Evolutionary conservation across 164 flowering plant genomes (phyloP).

Genomic region (Chimonanthus praecox): DNA sequence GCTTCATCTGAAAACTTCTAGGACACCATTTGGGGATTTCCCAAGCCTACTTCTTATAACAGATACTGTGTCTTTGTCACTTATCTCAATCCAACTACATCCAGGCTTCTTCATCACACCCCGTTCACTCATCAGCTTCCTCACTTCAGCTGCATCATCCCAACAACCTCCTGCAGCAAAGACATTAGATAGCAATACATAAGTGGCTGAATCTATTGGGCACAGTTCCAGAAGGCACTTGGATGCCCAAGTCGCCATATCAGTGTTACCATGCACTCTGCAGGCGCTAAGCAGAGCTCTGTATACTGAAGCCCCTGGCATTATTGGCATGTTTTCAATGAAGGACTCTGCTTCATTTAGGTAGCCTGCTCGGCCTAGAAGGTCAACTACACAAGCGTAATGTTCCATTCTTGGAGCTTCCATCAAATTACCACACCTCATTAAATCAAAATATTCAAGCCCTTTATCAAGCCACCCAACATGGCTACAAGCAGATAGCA

Average conservation of each 20-base stretch:
- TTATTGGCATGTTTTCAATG: constrained; percentile 30
- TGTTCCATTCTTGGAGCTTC: constrained; percentile 36
- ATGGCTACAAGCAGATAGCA: constrained; percentile 54
- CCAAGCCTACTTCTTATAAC: constrained; percentile 49
- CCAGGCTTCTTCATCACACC: constrained; percentile 45
- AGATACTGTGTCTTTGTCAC: constrained; percentile 24
- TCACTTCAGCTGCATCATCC: constrained; percentile 36
- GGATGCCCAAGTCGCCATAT: constrained; percentile 35
- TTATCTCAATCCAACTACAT: constrained; percentile 36
- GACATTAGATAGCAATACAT: constrained; percentile 38
- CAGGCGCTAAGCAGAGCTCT: constrained; percentile 47
- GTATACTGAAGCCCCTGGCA: constrained; percentile 36
- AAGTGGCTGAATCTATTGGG: constrained; percentile 47
- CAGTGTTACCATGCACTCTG: constrained; percentile 37
- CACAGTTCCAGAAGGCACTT: constrained; percentile 26
- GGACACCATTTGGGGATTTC: neutral
- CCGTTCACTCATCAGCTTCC: constrained; percentile 40
- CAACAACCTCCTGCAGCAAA: constrained; percentile 35
- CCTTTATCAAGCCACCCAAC: constrained; percentile 43
- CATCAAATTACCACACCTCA: constrained; percentile 21
- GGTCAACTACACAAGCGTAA: constrained; percentile 39
- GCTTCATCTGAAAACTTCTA: neutral
- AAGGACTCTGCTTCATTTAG: constrained; percentile 45
- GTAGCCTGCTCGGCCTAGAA: constrained; percentile 43
- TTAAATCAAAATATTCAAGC: constrained; percentile 35